These are phyloP conservation scores for Neoascochyta sp. DNA, from an alignment of 2,329 filamentous ascomycete genomes.

Conservation along the genomic window DNA sequence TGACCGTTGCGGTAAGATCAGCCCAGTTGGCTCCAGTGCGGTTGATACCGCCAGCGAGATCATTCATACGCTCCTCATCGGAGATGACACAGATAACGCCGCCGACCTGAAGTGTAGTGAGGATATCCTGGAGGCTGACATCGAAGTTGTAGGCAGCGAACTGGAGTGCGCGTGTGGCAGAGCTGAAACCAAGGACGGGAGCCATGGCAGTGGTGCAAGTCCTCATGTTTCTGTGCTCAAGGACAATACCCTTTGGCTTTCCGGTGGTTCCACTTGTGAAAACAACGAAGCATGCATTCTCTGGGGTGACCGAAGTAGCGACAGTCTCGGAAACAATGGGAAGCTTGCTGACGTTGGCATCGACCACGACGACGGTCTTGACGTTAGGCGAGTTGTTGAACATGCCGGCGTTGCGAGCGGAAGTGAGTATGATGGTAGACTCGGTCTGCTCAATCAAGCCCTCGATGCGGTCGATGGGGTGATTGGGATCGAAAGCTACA, in stretches of 20 bases:
- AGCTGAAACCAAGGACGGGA: slow-evolving; percentile 13
- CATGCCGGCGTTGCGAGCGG: slow-evolving; percentile 62
- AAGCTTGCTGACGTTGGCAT: slow-evolving; percentile 3
- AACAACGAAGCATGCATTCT: slow-evolving; percentile 54
- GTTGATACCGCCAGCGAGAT: slow-evolving; percentile 32
- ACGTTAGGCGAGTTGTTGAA: slow-evolving; percentile 7
- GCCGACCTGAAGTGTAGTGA: slow-evolving; percentile 46
- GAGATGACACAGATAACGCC: slow-evolving; percentile 51
- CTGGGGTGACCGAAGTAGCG: slow-evolving; percentile 17
- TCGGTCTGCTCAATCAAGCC: slow-evolving; percentile 4
- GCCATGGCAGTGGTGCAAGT: slow-evolving; percentile 5
- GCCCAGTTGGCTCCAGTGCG: background rate
- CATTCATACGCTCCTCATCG: slow-evolving; percentile 49
- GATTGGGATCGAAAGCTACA: slow-evolving; percentile 23
- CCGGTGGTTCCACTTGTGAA: slow-evolving; percentile 44
- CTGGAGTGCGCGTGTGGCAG: slow-evolving; percentile 45
- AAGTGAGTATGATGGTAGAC: slow-evolving; percentile 60
- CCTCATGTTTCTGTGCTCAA: slow-evolving; percentile 49
- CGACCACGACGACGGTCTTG: slow-evolving; percentile 4
- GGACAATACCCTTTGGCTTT: slow-evolving; percentile 56
- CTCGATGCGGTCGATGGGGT: slow-evolving; percentile 3
- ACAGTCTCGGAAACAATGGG: background rate
- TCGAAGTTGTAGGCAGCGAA: slow-evolving; percentile 50
- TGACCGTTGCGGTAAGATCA: background rate
- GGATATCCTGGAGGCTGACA: slow-evolving; percentile 24